Conservation (phyloP, 208 protist genomes). For the Endotrypanum monterogeii region DNA sequence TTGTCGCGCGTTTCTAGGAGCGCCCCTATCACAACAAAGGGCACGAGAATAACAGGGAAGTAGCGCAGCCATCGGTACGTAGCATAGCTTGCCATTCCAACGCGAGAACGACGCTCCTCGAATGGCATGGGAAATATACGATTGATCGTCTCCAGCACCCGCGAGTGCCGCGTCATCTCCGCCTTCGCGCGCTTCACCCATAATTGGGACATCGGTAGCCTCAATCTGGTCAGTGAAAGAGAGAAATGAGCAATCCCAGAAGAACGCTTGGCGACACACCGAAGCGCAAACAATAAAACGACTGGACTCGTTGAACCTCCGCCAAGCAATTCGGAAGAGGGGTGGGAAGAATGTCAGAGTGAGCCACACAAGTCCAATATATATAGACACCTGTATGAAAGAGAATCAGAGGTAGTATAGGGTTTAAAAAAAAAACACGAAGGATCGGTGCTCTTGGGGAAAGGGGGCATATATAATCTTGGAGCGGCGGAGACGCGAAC, state of each 20-base stretch:
- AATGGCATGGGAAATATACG: slow-evolving; percentile 86
- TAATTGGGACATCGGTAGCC: slow-evolving; percentile 69
- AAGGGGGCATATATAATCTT: neutral
- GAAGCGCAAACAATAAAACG: neutral
- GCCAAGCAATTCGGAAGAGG: neutral
- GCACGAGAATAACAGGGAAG: slow-evolving; percentile 74
- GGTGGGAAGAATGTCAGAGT: neutral
- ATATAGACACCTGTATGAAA: no score
- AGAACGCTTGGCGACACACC: neutral
- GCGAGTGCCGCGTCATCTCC: slow-evolving; percentile 83
- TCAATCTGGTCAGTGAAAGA: neutral
- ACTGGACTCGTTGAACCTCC: neutral
- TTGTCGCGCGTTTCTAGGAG: slow-evolving; percentile 85
- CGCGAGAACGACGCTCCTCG: slow-evolving; percentile 81
- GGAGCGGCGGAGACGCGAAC: neutral
- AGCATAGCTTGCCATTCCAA: slow-evolving; percentile 85
- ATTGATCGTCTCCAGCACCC: slow-evolving; percentile 81
- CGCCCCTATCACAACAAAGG: slow-evolving; percentile 53
- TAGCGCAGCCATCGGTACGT: slow-evolving; percentile 86
- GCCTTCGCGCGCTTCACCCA: slow-evolving; percentile 90
- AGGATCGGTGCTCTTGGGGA: neutral
- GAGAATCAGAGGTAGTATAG: neutral
- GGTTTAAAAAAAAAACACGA: neutral
- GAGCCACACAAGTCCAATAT: neutral
- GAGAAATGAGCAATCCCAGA: neutral